A percentile compares a stretch with the other conserved stretches of the same genome.
These are phyloP conservation scores for Ophiorrhiza pumila DNA, from an alignment of 257 asterid genomes.

Conservation along the genomic window DNA sequence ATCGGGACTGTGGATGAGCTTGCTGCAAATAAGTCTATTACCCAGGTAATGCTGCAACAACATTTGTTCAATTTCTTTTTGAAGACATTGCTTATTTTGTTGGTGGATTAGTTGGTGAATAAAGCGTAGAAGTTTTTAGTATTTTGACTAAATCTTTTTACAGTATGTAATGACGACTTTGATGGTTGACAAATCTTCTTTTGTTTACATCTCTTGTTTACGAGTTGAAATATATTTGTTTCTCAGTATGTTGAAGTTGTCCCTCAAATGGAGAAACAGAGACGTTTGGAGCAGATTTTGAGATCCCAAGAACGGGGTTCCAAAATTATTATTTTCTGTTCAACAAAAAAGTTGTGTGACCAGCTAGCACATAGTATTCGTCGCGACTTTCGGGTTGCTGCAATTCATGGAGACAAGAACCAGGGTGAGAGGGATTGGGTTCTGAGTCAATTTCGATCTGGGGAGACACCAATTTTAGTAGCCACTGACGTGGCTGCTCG, in stretches of 20 bases:
- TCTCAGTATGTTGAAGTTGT: slow-evolving; percentile 81
- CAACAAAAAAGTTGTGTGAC: slow-evolving; percentile 90
- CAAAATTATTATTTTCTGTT: slow-evolving; percentile 75
- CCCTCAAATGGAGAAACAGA: slow-evolving; percentile 91
- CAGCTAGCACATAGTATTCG: slow-evolving; percentile 75
- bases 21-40: slow-evolving; percentile 86
- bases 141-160: no score
- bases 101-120: background rate
- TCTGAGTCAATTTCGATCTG: slow-evolving; percentile 79
- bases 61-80: no score
- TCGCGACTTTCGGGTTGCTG: slow-evolving; percentile 88
- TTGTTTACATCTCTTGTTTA: slow-evolving; percentile 8
- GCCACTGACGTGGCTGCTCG: slow-evolving; percentile 99
- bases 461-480: slow-evolving; percentile 83
- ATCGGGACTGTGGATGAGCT: slow-evolving; percentile 94
- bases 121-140: no score
- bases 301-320: slow-evolving; percentile 90
- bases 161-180: no score
- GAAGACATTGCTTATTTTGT: background rate
- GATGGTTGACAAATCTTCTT: no score
- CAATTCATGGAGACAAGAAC: slow-evolving; percentile 94
- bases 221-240: background rate
- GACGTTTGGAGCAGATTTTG: slow-evolving; percentile 90
- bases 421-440: slow-evolving; percentile 96
- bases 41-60: slow-evolving; percentile 54